Evolutionary conservation across 352 stramenopile species (phyloP).

Genomic region (Phytopythium kandeliae): DNA sequence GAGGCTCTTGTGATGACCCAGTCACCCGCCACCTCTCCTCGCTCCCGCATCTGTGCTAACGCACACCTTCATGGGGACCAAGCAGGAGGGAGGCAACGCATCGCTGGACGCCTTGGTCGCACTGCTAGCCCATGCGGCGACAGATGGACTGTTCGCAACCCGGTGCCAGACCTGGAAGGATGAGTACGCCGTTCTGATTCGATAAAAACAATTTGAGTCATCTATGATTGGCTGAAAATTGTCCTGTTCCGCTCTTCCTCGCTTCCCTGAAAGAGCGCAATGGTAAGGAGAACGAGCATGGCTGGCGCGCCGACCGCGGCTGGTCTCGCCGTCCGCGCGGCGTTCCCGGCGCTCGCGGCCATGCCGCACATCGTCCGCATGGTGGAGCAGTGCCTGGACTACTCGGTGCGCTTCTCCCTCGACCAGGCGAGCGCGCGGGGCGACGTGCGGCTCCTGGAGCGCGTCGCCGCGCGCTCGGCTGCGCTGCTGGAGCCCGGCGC

Average conservation of each 20-base stretch:
- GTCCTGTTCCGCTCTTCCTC: neutral
- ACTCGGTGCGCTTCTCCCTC: slow-evolving; percentile 18
- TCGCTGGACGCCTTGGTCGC: too few relatives aligned
- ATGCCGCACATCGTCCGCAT: slow-evolving; percentile 19
- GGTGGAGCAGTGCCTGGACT: slow-evolving; percentile 19
- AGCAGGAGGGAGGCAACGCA: too few relatives aligned
- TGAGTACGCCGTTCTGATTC: too few relatives aligned
- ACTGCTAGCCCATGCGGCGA: too few relatives aligned
- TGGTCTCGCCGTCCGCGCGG: slow-evolving; percentile 11
- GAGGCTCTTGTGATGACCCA: too few relatives aligned
- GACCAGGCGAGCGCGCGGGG: slow-evolving; percentile 19
- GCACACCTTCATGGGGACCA: too few relatives aligned
- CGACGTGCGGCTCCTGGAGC: slow-evolving; percentile 19
- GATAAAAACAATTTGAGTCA: too few relatives aligned
- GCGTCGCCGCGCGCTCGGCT: slow-evolving; percentile 6
- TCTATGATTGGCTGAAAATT: neutral
- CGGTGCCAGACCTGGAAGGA: too few relatives aligned
- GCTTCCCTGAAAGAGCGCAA: neutral
- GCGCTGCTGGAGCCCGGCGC: neutral
- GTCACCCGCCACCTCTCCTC: too few relatives aligned
- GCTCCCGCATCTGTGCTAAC: too few relatives aligned
- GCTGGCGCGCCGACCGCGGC: neutral
- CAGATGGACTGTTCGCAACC: too few relatives aligned
- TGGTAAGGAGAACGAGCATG: neutral
- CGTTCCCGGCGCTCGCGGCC: slow-evolving; percentile 16